Evolutionary conservation across 2,329 filamentous ascomycete species (phyloP), one percentile per base, ranked within the genome.

Genomic region (Pseudocercospora macadamiae): DNA sequence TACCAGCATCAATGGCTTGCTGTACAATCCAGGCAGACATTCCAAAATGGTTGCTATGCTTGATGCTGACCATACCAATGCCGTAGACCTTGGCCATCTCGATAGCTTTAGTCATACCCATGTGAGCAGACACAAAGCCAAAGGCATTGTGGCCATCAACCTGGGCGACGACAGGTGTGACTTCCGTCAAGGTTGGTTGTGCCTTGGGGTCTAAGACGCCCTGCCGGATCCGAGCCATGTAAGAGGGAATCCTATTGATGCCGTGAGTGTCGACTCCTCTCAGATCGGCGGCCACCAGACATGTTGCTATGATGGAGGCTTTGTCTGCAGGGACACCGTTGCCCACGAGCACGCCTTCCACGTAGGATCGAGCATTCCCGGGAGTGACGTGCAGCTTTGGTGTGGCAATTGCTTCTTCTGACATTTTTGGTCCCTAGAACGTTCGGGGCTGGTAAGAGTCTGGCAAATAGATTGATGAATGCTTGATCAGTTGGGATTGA

Each of bases 11-110:
- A 12, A 93, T 74, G 0, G 89, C 90, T 73, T 91, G 86, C 71
- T 90, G 87, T 9, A 92, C 89, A 0, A 92, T 71, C 88, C 89
- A 93, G 0, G 90, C 90, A 3, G 83, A 83, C 90, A 95, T 95
- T 54, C 90, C 90, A 68, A 90, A 93, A 73, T 93, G 89, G 67
- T 93, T 93, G 37, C 86, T 89, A 74, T 89, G 87, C 73, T 87
- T 89, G 68, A 93, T 80, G 58, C 83, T 85, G 0, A 88, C 88
- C 83, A 95, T 86, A 23, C 90, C 90, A 62, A 93, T 89, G 10
- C 89, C 89, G 67, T 81, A 86, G 1, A 75, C 71, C 21, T 78
- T 74, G 0, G 89, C 89, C 75, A 89, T 86, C 8, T 83, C 79
- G 45, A 92, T 85, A 0, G 89, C 89, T 0, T 81, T 80, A 0